Conservation (phyloP, 208 protist species). For the Phytomonas sp. region DNA sequence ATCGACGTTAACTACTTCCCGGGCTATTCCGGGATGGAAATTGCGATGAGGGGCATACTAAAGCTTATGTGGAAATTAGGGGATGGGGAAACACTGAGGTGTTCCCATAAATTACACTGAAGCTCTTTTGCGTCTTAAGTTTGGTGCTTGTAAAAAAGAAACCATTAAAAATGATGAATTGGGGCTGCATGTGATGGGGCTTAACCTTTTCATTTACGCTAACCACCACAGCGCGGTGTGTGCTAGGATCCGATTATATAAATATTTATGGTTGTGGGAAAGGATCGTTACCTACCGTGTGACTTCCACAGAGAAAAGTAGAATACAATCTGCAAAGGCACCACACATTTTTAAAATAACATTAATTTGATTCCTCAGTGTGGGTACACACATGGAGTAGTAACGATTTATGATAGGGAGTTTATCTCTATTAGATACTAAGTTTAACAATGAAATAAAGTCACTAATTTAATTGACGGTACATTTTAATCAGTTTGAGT, state of each 20-base stretch:
- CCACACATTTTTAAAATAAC: not conserved
- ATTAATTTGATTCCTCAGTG: not conserved
- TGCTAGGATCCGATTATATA: not conserved
- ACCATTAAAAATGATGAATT: not conserved
- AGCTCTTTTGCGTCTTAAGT: not conserved
- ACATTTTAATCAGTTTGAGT: not conserved
- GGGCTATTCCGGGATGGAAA: constrained; percentile 50
- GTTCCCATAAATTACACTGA: not conserved
- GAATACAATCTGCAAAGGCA: not conserved
- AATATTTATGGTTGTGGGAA: not conserved
- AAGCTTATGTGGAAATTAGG: not conserved
- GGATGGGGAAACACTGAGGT: not conserved
- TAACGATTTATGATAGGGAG: not conserved
- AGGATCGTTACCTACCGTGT: not conserved
- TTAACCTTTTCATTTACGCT: not conserved
- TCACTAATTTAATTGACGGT: not conserved
- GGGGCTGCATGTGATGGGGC: not conserved
- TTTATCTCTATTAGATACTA: not conserved
- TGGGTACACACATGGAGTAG: not conserved
- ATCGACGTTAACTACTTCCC: constrained; percentile 88
- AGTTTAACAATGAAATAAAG: not conserved
- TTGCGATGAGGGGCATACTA: constrained; percentile 13
- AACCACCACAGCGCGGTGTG: not conserved
- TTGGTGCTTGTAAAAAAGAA: not conserved
- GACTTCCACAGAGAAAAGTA: not conserved